phyloP scores from a whole-genome alignment of 1,284 basidiomycete species.

The Heliocybe sulcata region DNA sequence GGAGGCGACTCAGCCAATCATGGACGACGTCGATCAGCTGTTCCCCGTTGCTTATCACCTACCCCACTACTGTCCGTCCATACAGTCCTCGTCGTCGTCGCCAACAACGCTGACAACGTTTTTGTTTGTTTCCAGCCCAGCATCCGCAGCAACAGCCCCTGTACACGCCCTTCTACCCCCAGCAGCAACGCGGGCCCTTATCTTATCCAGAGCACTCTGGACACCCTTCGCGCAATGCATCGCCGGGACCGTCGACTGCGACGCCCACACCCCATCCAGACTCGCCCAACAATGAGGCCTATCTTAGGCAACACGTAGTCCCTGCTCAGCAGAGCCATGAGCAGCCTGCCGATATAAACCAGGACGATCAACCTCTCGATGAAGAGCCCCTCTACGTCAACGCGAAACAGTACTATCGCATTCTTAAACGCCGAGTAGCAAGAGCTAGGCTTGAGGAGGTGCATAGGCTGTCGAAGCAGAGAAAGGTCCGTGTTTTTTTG shows the following conservation, averaged over 20 bases:
- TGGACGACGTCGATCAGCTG: constrained; percentile 47
- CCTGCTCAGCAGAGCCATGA: constrained; percentile 13
- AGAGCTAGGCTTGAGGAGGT: constrained; percentile 87
- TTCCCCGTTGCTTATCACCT: constrained; percentile 47
- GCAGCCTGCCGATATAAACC: constrained; percentile 5
- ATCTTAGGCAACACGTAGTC: constrained; percentile 4
- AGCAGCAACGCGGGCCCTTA: background rate
- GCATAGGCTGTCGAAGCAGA: constrained; percentile 82
- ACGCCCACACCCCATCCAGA: constrained; percentile 16
- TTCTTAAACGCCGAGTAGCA: constrained; percentile 86
- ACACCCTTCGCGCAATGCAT: constrained; percentile 10
- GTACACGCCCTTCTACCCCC: constrained; percentile 16
- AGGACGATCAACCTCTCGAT: constrained; percentile 44
- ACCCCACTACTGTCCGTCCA: constrained; percentile 32
- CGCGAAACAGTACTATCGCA: constrained; percentile 96
- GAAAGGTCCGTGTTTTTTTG: constrained; percentile 58
- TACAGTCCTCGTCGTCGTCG: constrained; percentile 7
- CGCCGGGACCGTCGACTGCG: constrained; percentile 19
- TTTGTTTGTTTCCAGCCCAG: constrained; percentile 7
- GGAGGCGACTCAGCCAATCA: constrained; percentile 33
- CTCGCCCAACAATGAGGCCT: constrained; percentile 18
- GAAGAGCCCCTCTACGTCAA: constrained; percentile 97
- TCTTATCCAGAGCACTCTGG: constrained; percentile 8
- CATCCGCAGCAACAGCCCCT: constrained; percentile 20
- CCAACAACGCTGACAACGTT: constrained; percentile 9